These are phyloP conservation scores for Aspergillus brunneoviolaceus DNA, from an alignment of 2,329 filamentous ascomycete species.

Conservation along the genomic window DNA sequence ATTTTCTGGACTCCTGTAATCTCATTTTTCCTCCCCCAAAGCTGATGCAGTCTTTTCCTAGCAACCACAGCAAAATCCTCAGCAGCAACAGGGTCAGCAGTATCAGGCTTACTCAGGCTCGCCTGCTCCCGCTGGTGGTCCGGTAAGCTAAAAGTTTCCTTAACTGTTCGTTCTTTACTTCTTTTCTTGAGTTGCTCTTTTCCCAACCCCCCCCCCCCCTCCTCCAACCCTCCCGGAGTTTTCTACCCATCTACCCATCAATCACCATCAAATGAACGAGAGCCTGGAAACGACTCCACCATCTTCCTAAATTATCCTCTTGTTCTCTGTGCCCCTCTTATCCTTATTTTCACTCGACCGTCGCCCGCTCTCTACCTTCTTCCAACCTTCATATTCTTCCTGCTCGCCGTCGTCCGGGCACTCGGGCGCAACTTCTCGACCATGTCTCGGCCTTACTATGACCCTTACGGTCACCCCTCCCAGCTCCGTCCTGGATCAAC, in stretches of 20 bases:
- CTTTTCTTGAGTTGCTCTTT: neutral
- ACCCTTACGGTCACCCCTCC: slow-evolving; percentile 36
- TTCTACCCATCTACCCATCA: slow-evolving; percentile 8
- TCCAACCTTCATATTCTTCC: slow-evolving; percentile 9
- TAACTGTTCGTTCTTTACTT: slow-evolving; percentile 10
- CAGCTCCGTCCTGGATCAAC: slow-evolving; percentile 31
- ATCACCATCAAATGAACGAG: slow-evolving; percentile 14
- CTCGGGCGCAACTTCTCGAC: slow-evolving; percentile 20
- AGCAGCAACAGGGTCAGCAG: slow-evolving; percentile 34
- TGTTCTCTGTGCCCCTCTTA: slow-evolving; percentile 4
- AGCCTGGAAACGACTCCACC: neutral
- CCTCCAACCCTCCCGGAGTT: slow-evolving; percentile 9
- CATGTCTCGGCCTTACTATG: slow-evolving; percentile 40
- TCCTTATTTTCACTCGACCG: neutral
- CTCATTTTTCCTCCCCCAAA: neutral
- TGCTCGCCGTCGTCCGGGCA: slow-evolving; percentile 7
- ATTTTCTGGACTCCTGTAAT: neutral
- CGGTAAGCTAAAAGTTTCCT: slow-evolving; percentile 36
- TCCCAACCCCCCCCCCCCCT: neutral
- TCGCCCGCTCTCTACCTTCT: neutral
- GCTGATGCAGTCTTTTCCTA: slow-evolving; percentile 9
- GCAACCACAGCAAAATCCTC: slow-evolving; percentile 22
- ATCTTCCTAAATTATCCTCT: slow-evolving; percentile 2
- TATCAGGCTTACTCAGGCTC: slow-evolving; percentile 58
- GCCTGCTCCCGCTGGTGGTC: slow-evolving; percentile 29